Evolutionary conservation across 2,329 filamentous ascomycete genomes (phyloP), one percentile per base, ranked within the genome.

Genomic region (Madurella mycetomatis): DNA sequence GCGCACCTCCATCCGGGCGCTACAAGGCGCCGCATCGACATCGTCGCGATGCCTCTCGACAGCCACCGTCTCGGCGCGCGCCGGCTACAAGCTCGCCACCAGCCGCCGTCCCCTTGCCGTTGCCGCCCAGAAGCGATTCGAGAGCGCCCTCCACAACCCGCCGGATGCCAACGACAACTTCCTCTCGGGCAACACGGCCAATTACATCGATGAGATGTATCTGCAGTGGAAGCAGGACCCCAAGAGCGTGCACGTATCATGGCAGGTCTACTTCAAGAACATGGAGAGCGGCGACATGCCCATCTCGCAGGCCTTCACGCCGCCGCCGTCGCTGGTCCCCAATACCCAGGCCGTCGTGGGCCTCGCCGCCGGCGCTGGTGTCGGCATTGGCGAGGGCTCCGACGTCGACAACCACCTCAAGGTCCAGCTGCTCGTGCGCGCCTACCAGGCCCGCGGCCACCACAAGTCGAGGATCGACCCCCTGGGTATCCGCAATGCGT

Each of bases 171-270:
- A 88, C 73, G 94, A 99, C 75, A 95, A 86, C 76, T 99, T 99
- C 81, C 83, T 99, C 58, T 90, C 91, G 60, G 94, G 94, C 64
- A 97, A 90, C 79, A 94, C 92, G 57, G 94, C 94, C 74, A 96
- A 95, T 78, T 99, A 99, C 77, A 90, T 99, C 71, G 94, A 99
- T 73, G 94, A 96, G 79, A 99, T 99, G 94, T 99, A 99, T 76
- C 79, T 96, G 78, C 86, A 92, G 71, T 99, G 94, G 94, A 96
- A 92, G 76, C 80, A 88, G 61, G 91, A 99, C 66, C 92, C 94
- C 49, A 82, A 85, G 66, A 96, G 90, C 69, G 94, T 99, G 56
- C 94, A 99, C 75, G 82, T 96, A 66, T 99, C 94, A 72, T 99
- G 94, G 94, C 92, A 96, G 77, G 86, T 95, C 70, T 99, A 99